Percentiles rank a stretch among this genome's conserved stretches.
Conservation (phyloP, 208 protist species). For the Herpetomonas tarakana region DNA sequence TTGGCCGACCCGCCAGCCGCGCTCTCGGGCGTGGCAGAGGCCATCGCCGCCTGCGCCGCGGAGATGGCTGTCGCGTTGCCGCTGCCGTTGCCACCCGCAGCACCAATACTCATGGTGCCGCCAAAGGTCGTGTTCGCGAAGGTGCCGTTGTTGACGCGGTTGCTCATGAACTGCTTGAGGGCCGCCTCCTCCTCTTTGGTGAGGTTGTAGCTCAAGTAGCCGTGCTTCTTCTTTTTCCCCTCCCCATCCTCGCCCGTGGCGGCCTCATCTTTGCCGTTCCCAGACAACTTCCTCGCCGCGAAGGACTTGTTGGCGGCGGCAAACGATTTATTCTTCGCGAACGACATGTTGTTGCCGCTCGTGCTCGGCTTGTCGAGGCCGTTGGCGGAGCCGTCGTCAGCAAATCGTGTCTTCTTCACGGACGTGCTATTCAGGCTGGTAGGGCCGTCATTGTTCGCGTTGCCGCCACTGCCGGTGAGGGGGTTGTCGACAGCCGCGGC, state of each 20-base stretch:
- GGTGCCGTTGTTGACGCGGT: conserved; percentile 4
- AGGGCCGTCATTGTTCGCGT: not conserved
- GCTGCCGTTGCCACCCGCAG: not conserved
- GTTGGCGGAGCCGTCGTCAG: conserved; percentile 1
- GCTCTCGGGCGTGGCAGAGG: conserved; percentile 6
- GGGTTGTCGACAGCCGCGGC: not conserved
- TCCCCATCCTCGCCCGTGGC: conserved; percentile 9
- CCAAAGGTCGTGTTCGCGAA: conserved; percentile 17
- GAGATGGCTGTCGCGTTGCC: conserved; percentile 8
- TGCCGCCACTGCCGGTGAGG: not conserved
- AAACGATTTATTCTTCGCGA: not conserved
- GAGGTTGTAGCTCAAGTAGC: conserved; percentile 82
- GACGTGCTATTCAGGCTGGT: not conserved
- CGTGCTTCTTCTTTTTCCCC: conserved; percentile 53
- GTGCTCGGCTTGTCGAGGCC: conserved; percentile 5
- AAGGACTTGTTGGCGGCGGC: conserved; percentile 1
- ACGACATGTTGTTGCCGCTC: conserved; percentile 5
- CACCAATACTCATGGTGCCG: not conserved
- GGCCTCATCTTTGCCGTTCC: conserved; percentile 6
- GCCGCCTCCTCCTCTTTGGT: conserved; percentile 68
- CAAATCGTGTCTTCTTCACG: not conserved
- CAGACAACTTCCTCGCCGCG: conserved; percentile 1
- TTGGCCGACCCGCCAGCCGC: conserved; percentile 32
- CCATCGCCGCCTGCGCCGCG: conserved; percentile 2
- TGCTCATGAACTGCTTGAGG: conserved; percentile 49